Evolutionary conservation across 257 asterid genomes (phyloP), one percentile per base, ranked within the genome.

Genomic region (Penstemon newberryi): DNA sequence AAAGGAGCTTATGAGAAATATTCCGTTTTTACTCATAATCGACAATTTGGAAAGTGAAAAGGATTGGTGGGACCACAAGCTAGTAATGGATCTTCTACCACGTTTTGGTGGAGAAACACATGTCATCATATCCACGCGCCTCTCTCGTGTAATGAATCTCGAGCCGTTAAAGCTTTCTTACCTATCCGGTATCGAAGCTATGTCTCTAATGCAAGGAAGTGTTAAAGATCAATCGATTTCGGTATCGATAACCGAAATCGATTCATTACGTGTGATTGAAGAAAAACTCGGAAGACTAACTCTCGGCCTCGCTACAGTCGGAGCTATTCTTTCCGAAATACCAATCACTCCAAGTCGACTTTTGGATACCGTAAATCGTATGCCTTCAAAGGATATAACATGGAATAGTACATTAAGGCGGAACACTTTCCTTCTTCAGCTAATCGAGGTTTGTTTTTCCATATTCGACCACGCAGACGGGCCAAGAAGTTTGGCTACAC

Each of bases 41-140:
- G 96, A 91, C 81, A 87, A 89, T 66, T 74, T 94, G 80, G 99
- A 94, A 84, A 87, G 70, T 9, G 99, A 94, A 77, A 94, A 91
- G 76, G 97, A 94, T 54, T 94, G 97, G 97, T 94, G 99, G 99
- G 97, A 89, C 55, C 90, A 82, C 70, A 94, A 82, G 79, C 89
- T 83, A 10, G 74, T 94, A 51, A 91, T 94, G 96, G 97, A 94
- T 73, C 82, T 94, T 41, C 86, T 94, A 9, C 99, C 96, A 66
- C 88, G 95, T 51, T 94, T 87, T 65, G 96, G 97, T 0, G 97
- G 96, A 15, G 97, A 87, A 82, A 80, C 99, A 0, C 99, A 91
- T 63, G 97, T 90, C 11, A 79, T 94, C 19, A 84, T 94, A 65
- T 78, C 96, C 66, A 91, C 97, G 9, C 88, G 95, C 37, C 77